Conservation (phyloP, 805 yeast genomes). For the Kluyveromyces nonfermentans region DNA sequence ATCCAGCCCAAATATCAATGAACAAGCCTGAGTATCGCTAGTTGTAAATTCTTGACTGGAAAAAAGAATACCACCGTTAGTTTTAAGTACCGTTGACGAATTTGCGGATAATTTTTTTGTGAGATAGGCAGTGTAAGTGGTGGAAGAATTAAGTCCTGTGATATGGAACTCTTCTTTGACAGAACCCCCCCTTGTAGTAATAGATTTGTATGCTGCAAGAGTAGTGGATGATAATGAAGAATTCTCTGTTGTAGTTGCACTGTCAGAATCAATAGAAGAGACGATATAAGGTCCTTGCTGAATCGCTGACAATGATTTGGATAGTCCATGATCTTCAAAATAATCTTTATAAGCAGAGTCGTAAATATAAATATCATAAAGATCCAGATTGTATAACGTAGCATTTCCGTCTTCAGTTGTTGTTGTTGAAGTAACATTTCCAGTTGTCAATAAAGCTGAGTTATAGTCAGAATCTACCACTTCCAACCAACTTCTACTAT, state of each 20-base stretch:
- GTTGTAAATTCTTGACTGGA: conserved; percentile 49
- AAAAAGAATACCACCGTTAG: conserved; percentile 58
- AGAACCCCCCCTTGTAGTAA: conserved; percentile 39
- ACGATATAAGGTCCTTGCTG: conserved; percentile 38
- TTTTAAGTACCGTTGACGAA: conserved; percentile 25
- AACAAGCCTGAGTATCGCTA: conserved; percentile 48
- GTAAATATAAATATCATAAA: conserved; percentile 39
- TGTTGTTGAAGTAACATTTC: conserved; percentile 32
- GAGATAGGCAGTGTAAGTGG: conserved; percentile 57
- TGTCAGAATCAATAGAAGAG: conserved; percentile 18
- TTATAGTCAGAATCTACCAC: conserved; percentile 63
- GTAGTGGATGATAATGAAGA: conserved; percentile 21
- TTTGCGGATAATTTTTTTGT: conserved; percentile 35
- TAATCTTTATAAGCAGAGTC: conserved; percentile 31
- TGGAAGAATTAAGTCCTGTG: conserved; percentile 48
- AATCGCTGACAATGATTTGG: conserved; percentile 65
- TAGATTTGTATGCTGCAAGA: conserved; percentile 21
- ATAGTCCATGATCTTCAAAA: conserved; percentile 29
- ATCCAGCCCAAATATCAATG: conserved; percentile 59
- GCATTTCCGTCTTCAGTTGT: conserved; percentile 9
- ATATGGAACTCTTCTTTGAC: conserved; percentile 55
- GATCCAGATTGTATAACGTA: conserved; percentile 18
- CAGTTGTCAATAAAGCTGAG: conserved; percentile 58
- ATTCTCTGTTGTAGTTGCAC: conserved; percentile 2
- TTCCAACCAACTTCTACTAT: conserved; percentile 42